phyloP scores from a whole-genome alignment of 257 asterid genomes.

The Ballota nigra region DNA sequence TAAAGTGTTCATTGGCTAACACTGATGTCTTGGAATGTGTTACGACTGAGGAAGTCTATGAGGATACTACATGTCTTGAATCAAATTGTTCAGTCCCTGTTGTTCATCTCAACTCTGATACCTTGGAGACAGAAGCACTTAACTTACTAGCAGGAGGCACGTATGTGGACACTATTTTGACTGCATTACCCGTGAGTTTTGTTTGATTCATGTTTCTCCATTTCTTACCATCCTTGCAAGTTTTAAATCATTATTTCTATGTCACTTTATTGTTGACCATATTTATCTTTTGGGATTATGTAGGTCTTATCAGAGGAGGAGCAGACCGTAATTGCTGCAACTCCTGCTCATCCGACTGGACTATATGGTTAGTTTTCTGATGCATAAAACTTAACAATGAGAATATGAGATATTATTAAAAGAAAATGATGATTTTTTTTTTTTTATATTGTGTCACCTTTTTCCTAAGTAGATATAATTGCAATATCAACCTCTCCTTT shows the following conservation, averaged over 20 bases:
- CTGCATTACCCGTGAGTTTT: conserved; percentile 68
- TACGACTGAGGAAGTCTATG: conserved; percentile 47
- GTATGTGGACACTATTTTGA: conserved; percentile 73
- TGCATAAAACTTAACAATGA: not conserved
- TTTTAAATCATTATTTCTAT: not conserved
- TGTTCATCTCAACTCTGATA: conserved; percentile 59
- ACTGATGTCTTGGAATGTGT: conserved; percentile 57
- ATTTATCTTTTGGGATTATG: conserved; percentile 22
- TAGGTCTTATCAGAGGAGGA: conserved; percentile 91
- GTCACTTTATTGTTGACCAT: conserved; percentile 9
- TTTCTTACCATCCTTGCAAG: not conserved
- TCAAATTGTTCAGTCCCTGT: conserved; percentile 53
- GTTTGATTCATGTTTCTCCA: not conserved
- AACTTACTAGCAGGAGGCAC: conserved; percentile 58
- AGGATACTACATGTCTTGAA: conserved; percentile 43
- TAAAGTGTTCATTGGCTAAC: conserved; percentile 64
- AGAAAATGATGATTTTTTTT: not conserved
- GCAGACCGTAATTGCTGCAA: conserved; percentile 83
- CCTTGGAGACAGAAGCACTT: conserved; percentile 69
- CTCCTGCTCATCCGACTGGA: conserved; percentile 97
- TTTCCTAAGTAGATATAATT: not conserved
- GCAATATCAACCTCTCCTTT: not conserved
- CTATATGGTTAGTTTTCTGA: conserved; percentile 63
- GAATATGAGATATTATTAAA: not conserved
- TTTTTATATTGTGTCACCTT: not conserved